Evolutionary conservation across 495 filamentous ascomycete species (phyloP).

Genomic region (Aspergillus carlsbadensis): DNA sequence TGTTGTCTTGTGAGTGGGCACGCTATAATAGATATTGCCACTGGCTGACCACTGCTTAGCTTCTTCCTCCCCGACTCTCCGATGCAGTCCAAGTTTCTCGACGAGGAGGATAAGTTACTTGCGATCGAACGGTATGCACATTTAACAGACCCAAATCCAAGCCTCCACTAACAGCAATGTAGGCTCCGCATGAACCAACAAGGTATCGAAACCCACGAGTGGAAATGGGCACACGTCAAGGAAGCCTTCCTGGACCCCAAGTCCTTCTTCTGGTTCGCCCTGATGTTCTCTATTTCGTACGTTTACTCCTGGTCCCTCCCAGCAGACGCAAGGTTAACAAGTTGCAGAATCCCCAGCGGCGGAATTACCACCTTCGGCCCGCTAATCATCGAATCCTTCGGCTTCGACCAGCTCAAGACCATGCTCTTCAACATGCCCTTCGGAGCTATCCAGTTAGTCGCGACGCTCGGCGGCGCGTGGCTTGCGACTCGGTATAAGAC

Average conservation of each 20-base stretch:
- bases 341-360: conserved; percentile 55
- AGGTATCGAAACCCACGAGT: conserved; percentile 55
- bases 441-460: conserved; percentile 58
- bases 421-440: conserved; percentile 68
- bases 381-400: conserved; percentile 62
- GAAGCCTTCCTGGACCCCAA: conserved; percentile 64
- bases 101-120: conserved; percentile 57
- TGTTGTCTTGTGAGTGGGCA: conserved; percentile 36
- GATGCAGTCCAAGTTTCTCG: conserved; percentile 57
- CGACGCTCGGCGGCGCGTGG: conserved; percentile 57
- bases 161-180: neutral
- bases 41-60: conserved; percentile 16
- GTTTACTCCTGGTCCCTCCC: neutral
- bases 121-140: conserved; percentile 53
- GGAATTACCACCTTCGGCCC: conserved; percentile 64
- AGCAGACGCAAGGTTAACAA: conserved; percentile 17
- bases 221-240: conserved; percentile 62
- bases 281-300: conserved; percentile 53
- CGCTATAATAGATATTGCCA: neutral
- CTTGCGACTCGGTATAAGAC: conserved; percentile 51
- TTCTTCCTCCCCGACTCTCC: conserved; percentile 61
- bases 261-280: conserved; percentile 65
- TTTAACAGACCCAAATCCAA: neutral
- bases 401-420: conserved; percentile 57
- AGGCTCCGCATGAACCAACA: conserved; percentile 65